Evolutionary conservation across 2,329 filamentous ascomycete species (phyloP), one percentile per base, ranked within the genome.

Genomic region (Thielaviopsis punctulata): DNA sequence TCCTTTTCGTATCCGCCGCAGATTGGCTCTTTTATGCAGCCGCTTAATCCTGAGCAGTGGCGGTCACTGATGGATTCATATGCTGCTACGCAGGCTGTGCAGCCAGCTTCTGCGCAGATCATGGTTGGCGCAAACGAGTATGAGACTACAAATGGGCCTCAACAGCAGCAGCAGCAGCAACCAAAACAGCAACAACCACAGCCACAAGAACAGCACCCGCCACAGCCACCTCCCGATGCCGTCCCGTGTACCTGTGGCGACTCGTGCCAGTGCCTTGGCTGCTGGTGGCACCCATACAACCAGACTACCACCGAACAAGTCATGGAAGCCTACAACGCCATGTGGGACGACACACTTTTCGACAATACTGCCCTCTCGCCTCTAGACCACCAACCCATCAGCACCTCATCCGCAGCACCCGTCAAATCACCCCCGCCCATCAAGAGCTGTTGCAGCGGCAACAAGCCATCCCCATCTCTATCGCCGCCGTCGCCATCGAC

Each of bases 221-320:
- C 43, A 22, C 47, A 22, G 56, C 48, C 56, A 55, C 58, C 39
- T 61, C 61, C 63, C 57, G 68, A 63, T 19, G 66, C 61, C 51
- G 66, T 67, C 45, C 67, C 63, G 51, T 86, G 82, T 59, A 69
- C 69, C 47, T 86, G 82, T 60, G 82, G 82, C 19, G 75, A 80
- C 51, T 68, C 68, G 24, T 86, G 82, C 57, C 73, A 79, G 57
- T 86, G 82, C 60, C 67, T 84, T 33, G 81, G 80, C 10, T 86
- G 82, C 60, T 71, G 78, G 4, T 76, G 76, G 2, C 80, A 84
- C 61, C 79, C 81, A 12, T 82, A 79, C 60, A 84, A 84, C 58
- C 70, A 76, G 7, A 75, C 79, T 21, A 84, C 76, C 49, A 73
- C 69, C 56, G 69, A 67, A 48, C 71, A 70, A 54, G 68, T 80